Conservation (phyloP, 2,329 filamentous ascomycete species). For the Aspergillus ibericus region DNA sequence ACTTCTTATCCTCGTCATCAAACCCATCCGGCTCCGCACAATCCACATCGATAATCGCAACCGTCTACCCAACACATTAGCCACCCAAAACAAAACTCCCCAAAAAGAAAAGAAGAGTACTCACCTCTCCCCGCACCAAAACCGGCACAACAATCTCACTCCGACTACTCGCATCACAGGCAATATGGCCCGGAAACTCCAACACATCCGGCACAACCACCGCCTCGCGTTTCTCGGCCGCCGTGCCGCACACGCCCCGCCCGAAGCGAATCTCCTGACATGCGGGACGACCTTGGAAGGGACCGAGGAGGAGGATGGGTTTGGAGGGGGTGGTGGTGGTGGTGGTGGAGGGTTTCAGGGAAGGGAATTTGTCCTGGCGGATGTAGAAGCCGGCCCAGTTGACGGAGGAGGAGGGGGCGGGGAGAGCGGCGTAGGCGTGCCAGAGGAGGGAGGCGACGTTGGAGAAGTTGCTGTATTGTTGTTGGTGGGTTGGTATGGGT, state of each 20-base stretch:
- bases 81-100: not conserved
- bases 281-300: slow-evolving; percentile 51
- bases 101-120: slow-evolving; percentile 16
- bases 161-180: slow-evolving; percentile 49
- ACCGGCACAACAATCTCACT: slow-evolving; percentile 54
- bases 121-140: slow-evolving; percentile 40
- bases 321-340: slow-evolving; percentile 21
- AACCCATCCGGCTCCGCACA: slow-evolving; percentile 46
- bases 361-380: slow-evolving; percentile 44
- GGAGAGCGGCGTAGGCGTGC: slow-evolving; percentile 49
- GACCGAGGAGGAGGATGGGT: slow-evolving; percentile 44
- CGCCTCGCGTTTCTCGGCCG: slow-evolving; percentile 41
- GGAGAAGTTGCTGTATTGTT: slow-evolving; percentile 42
- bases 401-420: slow-evolving; percentile 43
- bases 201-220: slow-evolving; percentile 47
- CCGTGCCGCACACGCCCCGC: slow-evolving; percentile 49
- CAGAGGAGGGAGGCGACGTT: slow-evolving; percentile 51
- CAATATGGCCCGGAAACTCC: slow-evolving; percentile 50
- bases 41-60: slow-evolving; percentile 52
- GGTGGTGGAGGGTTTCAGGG: slow-evolving; percentile 22
- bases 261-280: slow-evolving; percentile 50
- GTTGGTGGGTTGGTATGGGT: not conserved
- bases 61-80: slow-evolving; percentile 33
- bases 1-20: slow-evolving; percentile 46
- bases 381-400: slow-evolving; percentile 54